These are phyloP conservation scores for Venturia nashicola DNA, from an alignment of 2,329 filamentous ascomycete species.

Conservation along the genomic window DNA sequence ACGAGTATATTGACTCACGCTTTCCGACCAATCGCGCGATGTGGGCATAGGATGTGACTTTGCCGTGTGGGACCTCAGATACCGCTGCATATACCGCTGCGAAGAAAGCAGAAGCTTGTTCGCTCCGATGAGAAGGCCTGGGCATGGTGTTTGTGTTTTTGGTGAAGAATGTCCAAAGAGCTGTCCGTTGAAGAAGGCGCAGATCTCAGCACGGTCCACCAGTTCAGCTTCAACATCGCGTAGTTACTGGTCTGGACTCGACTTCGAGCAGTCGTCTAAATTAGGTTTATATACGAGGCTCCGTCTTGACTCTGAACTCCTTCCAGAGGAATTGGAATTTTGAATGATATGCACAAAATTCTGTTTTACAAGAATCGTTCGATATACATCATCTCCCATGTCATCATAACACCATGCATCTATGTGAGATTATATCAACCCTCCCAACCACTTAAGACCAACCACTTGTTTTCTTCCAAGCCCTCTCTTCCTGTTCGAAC, in stretches of 20 bases:
- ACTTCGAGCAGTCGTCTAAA: too few relatives aligned
- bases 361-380: neutral
- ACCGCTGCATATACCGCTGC: conserved; percentile 69
- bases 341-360: too few relatives aligned
- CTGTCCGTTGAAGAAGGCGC: neutral
- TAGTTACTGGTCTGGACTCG: neutral
- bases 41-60: conserved; percentile 79
- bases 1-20: conserved; percentile 38
- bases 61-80: conserved; percentile 71
- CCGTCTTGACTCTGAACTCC: too few relatives aligned
- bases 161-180: neutral
- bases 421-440: neutral
- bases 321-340: too few relatives aligned
- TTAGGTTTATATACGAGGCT: too few relatives aligned
- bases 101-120: conserved; percentile 66
- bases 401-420: neutral
- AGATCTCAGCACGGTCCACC: neutral
- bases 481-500: conserved; percentile 6
- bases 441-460: neutral
- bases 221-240: neutral
- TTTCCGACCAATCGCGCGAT: conserved; percentile 62
- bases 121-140: conserved; percentile 18
- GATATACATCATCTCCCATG: neutral
- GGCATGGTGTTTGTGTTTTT: neutral
- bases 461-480: neutral